These are phyloP conservation scores for Microsporum canis DNA, from an alignment of 2,329 filamentous ascomycete genomes.

Conservation along the genomic window DNA sequence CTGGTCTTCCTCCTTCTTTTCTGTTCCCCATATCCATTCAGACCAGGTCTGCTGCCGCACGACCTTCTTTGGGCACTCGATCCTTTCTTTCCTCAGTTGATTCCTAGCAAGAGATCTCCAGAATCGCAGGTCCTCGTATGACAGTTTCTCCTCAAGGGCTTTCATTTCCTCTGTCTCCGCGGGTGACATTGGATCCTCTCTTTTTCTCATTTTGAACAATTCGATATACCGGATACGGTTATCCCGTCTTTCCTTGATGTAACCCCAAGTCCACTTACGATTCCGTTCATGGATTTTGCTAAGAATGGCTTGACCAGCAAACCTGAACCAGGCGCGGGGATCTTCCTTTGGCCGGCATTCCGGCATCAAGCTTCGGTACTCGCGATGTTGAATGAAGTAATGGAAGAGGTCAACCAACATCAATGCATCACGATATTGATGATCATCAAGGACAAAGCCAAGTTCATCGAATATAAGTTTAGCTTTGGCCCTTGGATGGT, in stretches of 20 bases:
- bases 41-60: constrained; percentile 75
- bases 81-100: constrained; percentile 88
- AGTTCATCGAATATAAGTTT: constrained; percentile 92
- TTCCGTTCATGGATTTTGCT: constrained; percentile 94
- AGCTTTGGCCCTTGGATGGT: constrained; percentile 77
- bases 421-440: constrained; percentile 90
- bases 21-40: constrained; percentile 77
- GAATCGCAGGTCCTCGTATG: constrained; percentile 91
- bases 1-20: constrained; percentile 56
- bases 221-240: constrained; percentile 81
- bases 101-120: constrained; percentile 92
- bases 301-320: constrained; percentile 79
- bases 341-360: constrained; percentile 78
- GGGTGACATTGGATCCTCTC: constrained; percentile 54
- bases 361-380: constrained; percentile 87
- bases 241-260: constrained; percentile 84
- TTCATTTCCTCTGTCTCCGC: constrained; percentile 63
- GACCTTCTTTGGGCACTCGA: constrained; percentile 56
- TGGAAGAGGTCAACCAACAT: constrained; percentile 99
- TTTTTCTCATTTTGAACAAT: constrained; percentile 88
- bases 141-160: constrained; percentile 71
- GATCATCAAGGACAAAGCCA: constrained; percentile 90
- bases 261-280: constrained; percentile 88
- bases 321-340: constrained; percentile 80
- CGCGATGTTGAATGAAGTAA: constrained; percentile 93